A percentile compares a stretch with the other conserved stretches of the same genome.
Conservation (phyloP, 306 rosid genomes). For the Quercus aquifolioides region DNA sequence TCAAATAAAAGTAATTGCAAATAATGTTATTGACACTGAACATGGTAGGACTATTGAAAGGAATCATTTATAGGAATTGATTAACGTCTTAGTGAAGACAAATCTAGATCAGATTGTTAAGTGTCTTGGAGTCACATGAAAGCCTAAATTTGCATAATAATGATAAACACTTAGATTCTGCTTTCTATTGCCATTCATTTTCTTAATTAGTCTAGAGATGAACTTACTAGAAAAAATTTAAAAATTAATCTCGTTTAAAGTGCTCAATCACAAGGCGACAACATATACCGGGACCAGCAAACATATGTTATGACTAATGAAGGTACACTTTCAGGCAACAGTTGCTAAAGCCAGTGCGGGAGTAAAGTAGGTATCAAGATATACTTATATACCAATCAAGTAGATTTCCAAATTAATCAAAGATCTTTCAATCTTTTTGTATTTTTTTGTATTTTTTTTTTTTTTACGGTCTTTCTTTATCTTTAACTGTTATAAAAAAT, state of each 20-base stretch:
- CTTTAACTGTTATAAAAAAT: neutral
- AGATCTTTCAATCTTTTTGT: constrained; percentile 2
- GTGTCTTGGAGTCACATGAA: constrained; percentile 31
- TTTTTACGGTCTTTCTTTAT: neutral
- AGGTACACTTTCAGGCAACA: constrained; percentile 25
- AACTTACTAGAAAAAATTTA: constrained; percentile 34
- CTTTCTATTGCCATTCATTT: constrained; percentile 21
- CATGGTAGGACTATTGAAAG: neutral
- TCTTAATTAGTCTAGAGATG: neutral
- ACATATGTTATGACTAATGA: constrained; percentile 12
- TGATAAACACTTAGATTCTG: constrained; percentile 25
- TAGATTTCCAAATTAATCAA: constrained; percentile 14
- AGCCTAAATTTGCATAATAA: constrained; percentile 36
- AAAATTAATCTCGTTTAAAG: constrained; percentile 38
- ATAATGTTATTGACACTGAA: neutral
- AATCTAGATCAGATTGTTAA: constrained; percentile 22
- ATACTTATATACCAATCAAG: constrained; percentile 14
- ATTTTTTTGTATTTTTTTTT: neutral
- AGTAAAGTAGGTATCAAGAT: constrained; percentile 21
- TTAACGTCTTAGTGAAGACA: constrained; percentile 42
- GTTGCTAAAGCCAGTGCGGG: constrained; percentile 11
- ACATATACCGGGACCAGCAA: constrained; percentile 27
- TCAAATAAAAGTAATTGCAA: neutral
- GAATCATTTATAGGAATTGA: neutral
- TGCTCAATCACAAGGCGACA: constrained; percentile 29